phyloP scores from a whole-genome alignment of 148 eudicot genomes.

The Nyssa sinensis region DNA sequence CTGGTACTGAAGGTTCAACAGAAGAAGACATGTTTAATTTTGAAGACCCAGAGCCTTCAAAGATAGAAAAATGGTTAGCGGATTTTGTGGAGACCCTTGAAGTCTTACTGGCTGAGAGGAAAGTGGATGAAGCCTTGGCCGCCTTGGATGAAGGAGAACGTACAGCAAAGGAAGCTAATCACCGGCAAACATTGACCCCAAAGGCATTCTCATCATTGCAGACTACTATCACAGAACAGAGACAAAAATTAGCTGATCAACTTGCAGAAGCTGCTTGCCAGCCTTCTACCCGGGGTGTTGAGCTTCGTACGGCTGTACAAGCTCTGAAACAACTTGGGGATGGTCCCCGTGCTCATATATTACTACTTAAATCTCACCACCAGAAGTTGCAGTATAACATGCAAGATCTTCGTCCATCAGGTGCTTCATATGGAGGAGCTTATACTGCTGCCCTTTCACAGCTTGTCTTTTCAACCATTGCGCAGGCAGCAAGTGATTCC shows the following conservation, averaged over 20 bases:
- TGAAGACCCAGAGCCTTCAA: constrained; percentile 42
- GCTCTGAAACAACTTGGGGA: constrained; percentile 82
- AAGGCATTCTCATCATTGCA: constrained; percentile 42
- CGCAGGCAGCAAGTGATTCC: constrained; percentile 81
- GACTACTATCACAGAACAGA: constrained; percentile 48
- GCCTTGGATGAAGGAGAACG: constrained; percentile 70
- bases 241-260: constrained; percentile 70
- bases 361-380: constrained; percentile 68
- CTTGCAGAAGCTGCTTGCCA: constrained; percentile 69
- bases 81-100: constrained; percentile 66
- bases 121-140: constrained; percentile 66
- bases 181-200: constrained; percentile 32
- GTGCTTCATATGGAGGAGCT: constrained; percentile 34
- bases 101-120: constrained; percentile 76
- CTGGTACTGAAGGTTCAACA: constrained; percentile 40
- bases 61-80: constrained; percentile 60
- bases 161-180: constrained; percentile 38
- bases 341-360: constrained; percentile 75
- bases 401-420: constrained; percentile 44
- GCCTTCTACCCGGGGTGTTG: constrained; percentile 66
- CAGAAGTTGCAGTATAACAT: constrained; percentile 45
- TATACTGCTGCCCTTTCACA: constrained; percentile 60
- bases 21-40: constrained; percentile 31
- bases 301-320: constrained; percentile 62
- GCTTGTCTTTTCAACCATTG: constrained; percentile 75